Percentiles rank a stretch among this genome's conserved stretches.
These are phyloP conservation scores for Phialocephala sp. DNA, from an alignment of 2,329 filamentous ascomycete genomes.

Conservation along the genomic window DNA sequence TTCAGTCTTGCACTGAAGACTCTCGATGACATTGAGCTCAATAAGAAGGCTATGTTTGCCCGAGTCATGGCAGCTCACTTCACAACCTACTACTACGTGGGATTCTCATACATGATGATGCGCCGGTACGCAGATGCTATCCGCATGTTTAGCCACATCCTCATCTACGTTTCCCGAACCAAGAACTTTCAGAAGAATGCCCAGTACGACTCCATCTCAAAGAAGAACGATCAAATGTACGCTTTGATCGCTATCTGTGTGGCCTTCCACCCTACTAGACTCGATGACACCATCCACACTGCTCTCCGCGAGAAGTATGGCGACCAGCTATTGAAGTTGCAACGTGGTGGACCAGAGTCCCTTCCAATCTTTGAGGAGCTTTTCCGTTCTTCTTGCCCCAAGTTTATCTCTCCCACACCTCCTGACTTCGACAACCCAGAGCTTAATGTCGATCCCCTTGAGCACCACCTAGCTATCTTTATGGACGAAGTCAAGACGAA, in stretches of 20 bases:
- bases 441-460: conserved; percentile 93
- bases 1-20: conserved; percentile 99
- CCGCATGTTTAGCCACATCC: conserved; percentile 99
- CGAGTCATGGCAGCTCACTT: conserved; percentile 99
- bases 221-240: conserved; percentile 99
- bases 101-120: conserved; percentile 99
- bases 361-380: conserved; percentile 98
- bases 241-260: conserved; percentile 98
- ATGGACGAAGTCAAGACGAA: conserved; percentile 99
- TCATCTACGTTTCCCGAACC: conserved; percentile 96
- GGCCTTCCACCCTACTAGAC: conserved; percentile 93
- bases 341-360: conserved; percentile 92
- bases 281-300: conserved; percentile 99
- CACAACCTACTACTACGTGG: conserved; percentile 99
- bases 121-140: conserved; percentile 98
- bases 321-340: conserved; percentile 95
- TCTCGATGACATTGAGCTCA: conserved; percentile 98
- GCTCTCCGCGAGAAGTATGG: conserved; percentile 98
- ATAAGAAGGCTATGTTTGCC: conserved; percentile 99
- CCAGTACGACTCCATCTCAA: conserved; percentile 97
- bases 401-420: conserved; percentile 97
- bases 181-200: conserved; percentile 99
- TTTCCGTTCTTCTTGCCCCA: conserved; percentile 96
- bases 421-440: conserved; percentile 98
- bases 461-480: conserved; percentile 97